A percentile compares a stretch with the other conserved stretches of the same genome.
phyloP scores from a whole-genome alignment of 2,329 filamentous ascomycete genomes.

The Colletotrichum magnum region DNA sequence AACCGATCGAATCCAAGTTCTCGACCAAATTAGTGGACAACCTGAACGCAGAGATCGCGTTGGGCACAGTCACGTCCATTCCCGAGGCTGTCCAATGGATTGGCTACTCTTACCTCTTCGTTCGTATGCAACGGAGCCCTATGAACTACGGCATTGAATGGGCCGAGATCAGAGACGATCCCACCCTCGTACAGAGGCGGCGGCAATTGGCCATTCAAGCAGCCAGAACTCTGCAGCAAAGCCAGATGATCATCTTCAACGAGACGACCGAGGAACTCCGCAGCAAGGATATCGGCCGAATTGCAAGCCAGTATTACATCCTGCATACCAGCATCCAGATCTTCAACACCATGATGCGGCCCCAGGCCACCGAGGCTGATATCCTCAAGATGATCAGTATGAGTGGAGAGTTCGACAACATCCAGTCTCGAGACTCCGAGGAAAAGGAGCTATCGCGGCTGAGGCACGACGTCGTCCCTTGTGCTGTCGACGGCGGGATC shows the following conservation, averaged over 20 bases:
- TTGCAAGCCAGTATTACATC: slow-evolving; percentile 98
- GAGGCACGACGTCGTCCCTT: slow-evolving; percentile 78
- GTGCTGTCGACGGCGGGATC: slow-evolving; percentile 81
- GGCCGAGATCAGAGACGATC: slow-evolving; percentile 90
- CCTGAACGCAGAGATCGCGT: slow-evolving; percentile 91
- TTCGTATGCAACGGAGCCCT: slow-evolving; percentile 94
- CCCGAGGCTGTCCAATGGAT: slow-evolving; percentile 96
- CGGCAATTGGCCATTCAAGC: slow-evolving; percentile 91
- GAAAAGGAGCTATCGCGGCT: slow-evolving; percentile 87
- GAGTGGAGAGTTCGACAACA: slow-evolving; percentile 98
- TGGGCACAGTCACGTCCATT: slow-evolving; percentile 96
- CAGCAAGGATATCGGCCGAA: slow-evolving; percentile 94
- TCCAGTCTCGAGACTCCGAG: slow-evolving; percentile 92
- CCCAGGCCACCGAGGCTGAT: slow-evolving; percentile 89
- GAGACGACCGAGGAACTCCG: slow-evolving; percentile 93
- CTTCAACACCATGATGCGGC: slow-evolving; percentile 95
- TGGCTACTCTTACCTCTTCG: slow-evolving; percentile 97
- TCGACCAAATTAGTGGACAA: slow-evolving; percentile 96
- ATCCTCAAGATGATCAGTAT: slow-evolving; percentile 96
- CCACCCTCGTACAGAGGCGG: slow-evolving; percentile 86
- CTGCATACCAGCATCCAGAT: slow-evolving; percentile 93
- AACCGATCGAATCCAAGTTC: slow-evolving; percentile 97
- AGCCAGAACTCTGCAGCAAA: slow-evolving; percentile 87
- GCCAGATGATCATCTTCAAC: slow-evolving; percentile 99
- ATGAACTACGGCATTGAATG: slow-evolving; percentile 96